phyloP scores from a whole-genome alignment of 225 moss, liverwort and hornwort species.

The Straminergon stramineum region DNA sequence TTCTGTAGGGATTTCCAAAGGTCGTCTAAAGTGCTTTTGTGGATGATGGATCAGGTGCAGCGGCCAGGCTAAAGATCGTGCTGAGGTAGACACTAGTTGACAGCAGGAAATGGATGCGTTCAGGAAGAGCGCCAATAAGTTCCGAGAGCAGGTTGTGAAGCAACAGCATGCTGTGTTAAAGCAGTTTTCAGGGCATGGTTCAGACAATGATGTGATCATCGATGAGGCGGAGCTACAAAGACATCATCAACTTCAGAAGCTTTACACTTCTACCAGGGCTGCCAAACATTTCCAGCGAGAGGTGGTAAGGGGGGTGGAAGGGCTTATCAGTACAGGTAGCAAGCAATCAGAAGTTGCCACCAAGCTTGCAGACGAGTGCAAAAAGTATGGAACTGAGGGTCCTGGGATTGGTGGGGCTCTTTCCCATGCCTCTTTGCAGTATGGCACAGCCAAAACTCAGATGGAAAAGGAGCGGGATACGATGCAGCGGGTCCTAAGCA shows the following conservation, averaged over 20 bases:
- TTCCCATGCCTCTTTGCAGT: constrained; percentile 66
- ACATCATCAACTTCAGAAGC: constrained; percentile 82
- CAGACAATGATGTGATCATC: constrained; percentile 46
- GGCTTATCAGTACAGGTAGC: constrained; percentile 51
- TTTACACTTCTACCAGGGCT: constrained; percentile 78
- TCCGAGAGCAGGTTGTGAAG: constrained; percentile 46
- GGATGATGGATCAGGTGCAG: constrained; percentile 6
- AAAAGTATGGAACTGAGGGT: constrained; percentile 76
- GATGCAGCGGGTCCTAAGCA: constrained; percentile 55
- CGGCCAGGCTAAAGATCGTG: constrained; percentile 4
- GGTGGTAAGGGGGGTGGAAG: constrained; percentile 80
- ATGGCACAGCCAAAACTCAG: constrained; percentile 54
- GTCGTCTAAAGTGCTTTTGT: not conserved
- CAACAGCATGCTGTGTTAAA: constrained; percentile 43
- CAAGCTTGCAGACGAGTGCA: constrained; percentile 84
- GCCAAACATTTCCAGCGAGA: constrained; percentile 88
- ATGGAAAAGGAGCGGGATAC: constrained; percentile 73
- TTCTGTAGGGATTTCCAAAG: not conserved
- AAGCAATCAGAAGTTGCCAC: constrained; percentile 72
- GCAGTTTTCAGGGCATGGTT: constrained; percentile 33
- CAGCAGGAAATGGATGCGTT: constrained; percentile 38
- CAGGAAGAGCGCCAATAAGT: constrained; percentile 39
- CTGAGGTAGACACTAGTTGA: not conserved
- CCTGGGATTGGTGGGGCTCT: constrained; percentile 66
- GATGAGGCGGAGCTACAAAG: constrained; percentile 78